Evolutionary conservation across 495 filamentous ascomycete genomes (phyloP).

Genomic region (Trichoderma gamsii): DNA sequence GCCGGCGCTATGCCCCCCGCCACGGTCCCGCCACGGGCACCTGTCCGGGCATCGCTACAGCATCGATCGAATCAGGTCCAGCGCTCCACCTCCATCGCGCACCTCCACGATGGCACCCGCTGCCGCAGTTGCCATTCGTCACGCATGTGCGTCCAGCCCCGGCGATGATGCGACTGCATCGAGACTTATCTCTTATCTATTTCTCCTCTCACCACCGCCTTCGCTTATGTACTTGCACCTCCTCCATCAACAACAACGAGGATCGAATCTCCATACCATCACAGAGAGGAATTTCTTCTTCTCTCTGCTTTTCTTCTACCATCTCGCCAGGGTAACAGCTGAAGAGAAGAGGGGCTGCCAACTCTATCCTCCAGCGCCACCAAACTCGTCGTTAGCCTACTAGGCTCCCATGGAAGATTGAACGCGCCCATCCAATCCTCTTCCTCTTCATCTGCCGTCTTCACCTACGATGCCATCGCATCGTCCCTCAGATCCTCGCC

Average conservation of each 20-base stretch:
- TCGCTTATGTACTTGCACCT: neutral
- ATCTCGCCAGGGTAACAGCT: neutral
- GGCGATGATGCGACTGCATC: neutral
- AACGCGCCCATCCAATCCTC: neutral
- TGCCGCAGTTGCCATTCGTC: neutral
- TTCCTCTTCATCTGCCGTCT: neutral
- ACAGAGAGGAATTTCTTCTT: neutral
- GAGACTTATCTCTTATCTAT: constrained; percentile 6
- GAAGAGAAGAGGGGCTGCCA: constrained; percentile 1
- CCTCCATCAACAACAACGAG: neutral
- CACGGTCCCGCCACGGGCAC: neutral
- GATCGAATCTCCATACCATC: neutral
- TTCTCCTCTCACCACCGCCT: constrained; percentile 9
- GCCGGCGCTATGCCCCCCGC: neutral
- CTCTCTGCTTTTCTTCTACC: neutral
- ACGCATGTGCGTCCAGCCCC: neutral
- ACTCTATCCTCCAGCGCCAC: neutral
- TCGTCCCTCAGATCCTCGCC: neutral
- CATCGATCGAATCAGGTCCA: too few relatives aligned
- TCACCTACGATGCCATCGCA: constrained; percentile 8
- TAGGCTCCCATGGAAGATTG: neutral
- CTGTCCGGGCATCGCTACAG: too few relatives aligned
- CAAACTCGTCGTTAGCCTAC: neutral
- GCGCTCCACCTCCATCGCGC: neutral
- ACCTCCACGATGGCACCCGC: neutral